Percentiles rank a stretch among this genome's conserved stretches.
Evolutionary conservation across 257 asterid genomes (phyloP).

Genomic region (Cinchona pubescens): DNA sequence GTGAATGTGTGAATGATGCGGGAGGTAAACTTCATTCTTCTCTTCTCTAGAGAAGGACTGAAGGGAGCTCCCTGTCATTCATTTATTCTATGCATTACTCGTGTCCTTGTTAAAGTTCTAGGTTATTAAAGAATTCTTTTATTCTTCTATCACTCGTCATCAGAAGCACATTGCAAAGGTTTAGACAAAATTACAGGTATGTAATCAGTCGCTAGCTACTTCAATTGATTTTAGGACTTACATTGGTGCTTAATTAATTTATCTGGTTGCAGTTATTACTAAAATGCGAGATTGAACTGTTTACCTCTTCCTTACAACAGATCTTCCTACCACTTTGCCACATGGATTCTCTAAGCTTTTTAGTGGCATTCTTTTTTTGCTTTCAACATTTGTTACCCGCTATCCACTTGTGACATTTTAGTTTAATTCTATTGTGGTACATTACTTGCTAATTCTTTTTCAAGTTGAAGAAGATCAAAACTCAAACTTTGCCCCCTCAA

Average conservation of each 20-base stretch:
- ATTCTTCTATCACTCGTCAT: background rate
- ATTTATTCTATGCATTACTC: background rate
- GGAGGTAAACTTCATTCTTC: conserved; percentile 62
- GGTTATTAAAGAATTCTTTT: background rate
- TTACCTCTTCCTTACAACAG: background rate
- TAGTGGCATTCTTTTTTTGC: background rate
- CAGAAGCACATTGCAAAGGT: background rate
- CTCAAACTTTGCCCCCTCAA: background rate
- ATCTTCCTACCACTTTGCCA: background rate
- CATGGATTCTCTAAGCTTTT: background rate
- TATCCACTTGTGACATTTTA: background rate
- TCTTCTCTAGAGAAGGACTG: conserved; percentile 75
- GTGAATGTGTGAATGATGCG: conserved; percentile 72
- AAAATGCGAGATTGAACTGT: background rate
- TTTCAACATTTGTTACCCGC: background rate
- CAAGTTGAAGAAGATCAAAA: background rate
- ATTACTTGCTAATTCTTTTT: background rate
- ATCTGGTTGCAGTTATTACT: background rate
- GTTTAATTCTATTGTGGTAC: background rate
- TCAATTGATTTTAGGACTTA: background rate
- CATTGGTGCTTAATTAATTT: background rate
- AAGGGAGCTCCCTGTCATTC: conserved; percentile 80
- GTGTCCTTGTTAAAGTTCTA: background rate
- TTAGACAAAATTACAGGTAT: background rate
- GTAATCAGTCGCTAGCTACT: background rate